Evolutionary conservation across 2,329 filamentous ascomycete genomes (phyloP).

Genomic region (Aspergillus fructus): DNA sequence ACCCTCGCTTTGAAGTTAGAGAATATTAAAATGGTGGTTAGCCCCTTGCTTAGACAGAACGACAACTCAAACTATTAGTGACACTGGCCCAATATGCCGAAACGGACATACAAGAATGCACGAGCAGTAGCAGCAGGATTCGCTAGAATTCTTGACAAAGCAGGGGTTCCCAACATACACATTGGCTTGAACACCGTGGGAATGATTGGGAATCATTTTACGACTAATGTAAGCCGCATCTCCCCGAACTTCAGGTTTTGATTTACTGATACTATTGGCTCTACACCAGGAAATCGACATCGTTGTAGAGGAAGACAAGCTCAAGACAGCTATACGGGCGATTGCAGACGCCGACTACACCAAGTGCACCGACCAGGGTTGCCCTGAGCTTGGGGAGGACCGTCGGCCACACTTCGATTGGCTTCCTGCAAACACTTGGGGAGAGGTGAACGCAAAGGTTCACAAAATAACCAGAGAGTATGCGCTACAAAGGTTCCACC

Average conservation of each 20-base stretch:
- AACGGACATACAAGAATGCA: too few relatives aligned
- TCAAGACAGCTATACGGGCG: neutral
- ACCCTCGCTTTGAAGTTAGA: too few relatives aligned
- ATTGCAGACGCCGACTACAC: neutral
- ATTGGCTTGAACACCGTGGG: neutral
- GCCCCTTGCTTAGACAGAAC: too few relatives aligned
- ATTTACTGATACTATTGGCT: too few relatives aligned
- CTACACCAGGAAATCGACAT: neutral
- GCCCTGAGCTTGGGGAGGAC: neutral
- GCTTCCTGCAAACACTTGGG: neutral
- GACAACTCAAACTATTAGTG: too few relatives aligned
- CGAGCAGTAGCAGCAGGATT: neutral
- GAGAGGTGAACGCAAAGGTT: accelerated
- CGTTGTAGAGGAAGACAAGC: neutral
- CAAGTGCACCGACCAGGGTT: neutral
- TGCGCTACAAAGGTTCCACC: neutral
- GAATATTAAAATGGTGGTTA: too few relatives aligned
- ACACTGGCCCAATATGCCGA: too few relatives aligned
- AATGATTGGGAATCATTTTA: neutral
- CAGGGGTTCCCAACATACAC: neutral
- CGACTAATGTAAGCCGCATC: too few relatives aligned
- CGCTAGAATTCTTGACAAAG: neutral
- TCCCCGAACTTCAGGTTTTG: too few relatives aligned
- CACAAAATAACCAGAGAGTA: too few relatives aligned
- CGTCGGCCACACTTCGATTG: neutral